Percentiles rank a stretch among this genome's conserved stretches.
Conservation (phyloP, 768 basidiomycete species). For the Kwoniella dejecticola region DNA sequence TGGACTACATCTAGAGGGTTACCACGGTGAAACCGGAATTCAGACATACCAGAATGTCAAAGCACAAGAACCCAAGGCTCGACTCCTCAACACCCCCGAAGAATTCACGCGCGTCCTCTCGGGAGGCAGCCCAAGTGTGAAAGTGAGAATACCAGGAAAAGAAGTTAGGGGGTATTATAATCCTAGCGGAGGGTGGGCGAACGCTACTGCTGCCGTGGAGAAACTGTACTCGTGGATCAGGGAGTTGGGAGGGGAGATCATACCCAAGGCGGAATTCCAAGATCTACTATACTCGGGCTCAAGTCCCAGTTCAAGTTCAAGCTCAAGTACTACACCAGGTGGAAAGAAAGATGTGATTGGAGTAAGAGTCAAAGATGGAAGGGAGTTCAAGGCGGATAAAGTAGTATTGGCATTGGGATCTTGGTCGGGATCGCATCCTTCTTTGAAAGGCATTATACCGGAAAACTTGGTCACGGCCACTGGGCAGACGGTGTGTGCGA, state of each 20-base stretch:
- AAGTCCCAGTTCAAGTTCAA: too few species aligned
- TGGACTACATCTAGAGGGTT: background rate
- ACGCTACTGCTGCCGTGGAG: slow-evolving; percentile 23
- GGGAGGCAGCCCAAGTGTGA: background rate
- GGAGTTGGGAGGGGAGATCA: slow-evolving; percentile 19
- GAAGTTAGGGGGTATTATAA: slow-evolving; percentile 23
- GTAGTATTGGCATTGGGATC: slow-evolving; percentile 25
- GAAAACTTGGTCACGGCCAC: slow-evolving; percentile 21
- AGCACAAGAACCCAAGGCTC: slow-evolving; percentile 1
- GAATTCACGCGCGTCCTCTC: slow-evolving; percentile 12
- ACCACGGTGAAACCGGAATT: background rate
- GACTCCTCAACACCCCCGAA: slow-evolving; percentile 10
- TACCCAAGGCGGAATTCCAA: slow-evolving; percentile 16
- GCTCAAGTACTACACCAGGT: too few species aligned
- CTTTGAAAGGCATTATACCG: slow-evolving; percentile 21
- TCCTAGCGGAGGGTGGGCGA: slow-evolving; percentile 30
- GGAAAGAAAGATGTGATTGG: slow-evolving; percentile 19
- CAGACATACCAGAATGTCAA: slow-evolving; percentile 12
- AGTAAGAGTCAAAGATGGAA: slow-evolving; percentile 19
- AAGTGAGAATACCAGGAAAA: background rate
- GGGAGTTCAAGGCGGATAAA: slow-evolving; percentile 28
- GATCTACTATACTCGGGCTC: slow-evolving; percentile 2
- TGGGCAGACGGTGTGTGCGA: slow-evolving; percentile 22
- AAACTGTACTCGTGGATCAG: slow-evolving; percentile 14
- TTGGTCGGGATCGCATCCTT: slow-evolving; percentile 23